phyloP scores from a whole-genome alignment of 306 rosid species.

The Casuarina equisetifolia region DNA sequence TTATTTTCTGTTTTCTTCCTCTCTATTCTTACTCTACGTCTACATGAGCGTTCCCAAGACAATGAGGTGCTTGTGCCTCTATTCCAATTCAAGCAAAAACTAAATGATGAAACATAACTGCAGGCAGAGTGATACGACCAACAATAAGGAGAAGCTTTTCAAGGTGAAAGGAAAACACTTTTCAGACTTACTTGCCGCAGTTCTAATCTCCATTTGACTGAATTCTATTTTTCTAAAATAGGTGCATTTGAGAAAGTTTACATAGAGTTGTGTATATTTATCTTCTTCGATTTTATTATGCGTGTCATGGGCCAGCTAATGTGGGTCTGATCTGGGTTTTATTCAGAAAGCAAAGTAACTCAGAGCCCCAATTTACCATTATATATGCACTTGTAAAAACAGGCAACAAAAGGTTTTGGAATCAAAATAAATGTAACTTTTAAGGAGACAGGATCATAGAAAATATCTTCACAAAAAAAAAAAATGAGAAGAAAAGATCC shows the following conservation, averaged over 20 bases:
- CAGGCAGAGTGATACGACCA: background rate
- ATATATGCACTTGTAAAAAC: background rate
- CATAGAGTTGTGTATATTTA: background rate
- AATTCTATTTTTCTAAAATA: background rate
- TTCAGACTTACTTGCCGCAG: background rate
- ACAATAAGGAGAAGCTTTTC: background rate
- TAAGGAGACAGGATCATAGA: background rate
- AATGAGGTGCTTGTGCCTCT: background rate
- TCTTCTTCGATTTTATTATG: background rate
- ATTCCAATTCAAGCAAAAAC: background rate
- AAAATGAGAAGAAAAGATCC: background rate
- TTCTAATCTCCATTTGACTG: background rate
- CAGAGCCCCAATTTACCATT: background rate
- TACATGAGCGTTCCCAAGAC: background rate
- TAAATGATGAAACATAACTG: background rate
- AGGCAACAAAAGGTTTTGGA: background rate
- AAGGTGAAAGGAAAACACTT: background rate
- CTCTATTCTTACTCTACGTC: background rate
- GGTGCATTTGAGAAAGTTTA: background rate
- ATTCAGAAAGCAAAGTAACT: background rate
- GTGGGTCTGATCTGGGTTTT: background rate
- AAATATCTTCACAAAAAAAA: background rate
- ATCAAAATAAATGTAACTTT: background rate
- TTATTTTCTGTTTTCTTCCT: background rate
- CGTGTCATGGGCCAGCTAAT: background rate